These are phyloP conservation scores for Aureobasidium lini DNA, from an alignment of 2,329 filamentous ascomycete genomes.

Conservation along the genomic window DNA sequence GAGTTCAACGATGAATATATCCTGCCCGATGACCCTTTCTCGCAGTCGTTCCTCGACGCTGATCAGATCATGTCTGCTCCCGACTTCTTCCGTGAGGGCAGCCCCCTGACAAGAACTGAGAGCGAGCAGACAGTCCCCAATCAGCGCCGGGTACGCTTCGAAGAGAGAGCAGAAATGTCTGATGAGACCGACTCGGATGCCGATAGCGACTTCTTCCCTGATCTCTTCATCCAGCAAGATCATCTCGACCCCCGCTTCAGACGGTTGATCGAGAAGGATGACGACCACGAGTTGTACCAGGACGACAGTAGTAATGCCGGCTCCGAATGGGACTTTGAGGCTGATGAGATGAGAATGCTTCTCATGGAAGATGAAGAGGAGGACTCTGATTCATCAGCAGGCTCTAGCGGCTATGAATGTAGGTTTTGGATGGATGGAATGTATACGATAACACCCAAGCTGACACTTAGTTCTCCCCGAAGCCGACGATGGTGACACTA, in stretches of 20 bases:
- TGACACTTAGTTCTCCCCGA: constrained; percentile 17
- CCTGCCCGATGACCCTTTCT: constrained; percentile 5
- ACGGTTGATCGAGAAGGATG: constrained; percentile 20
- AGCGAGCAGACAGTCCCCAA: constrained; percentile 20
- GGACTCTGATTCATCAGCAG: constrained; percentile 23
- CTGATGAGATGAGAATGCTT: constrained; percentile 24
- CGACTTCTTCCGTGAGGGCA: constrained; percentile 9
- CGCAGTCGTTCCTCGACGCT: constrained; percentile 5
- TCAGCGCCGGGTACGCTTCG: constrained; percentile 30
- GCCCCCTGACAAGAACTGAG: constrained; percentile 2
- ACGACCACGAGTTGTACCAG: constrained; percentile 21
- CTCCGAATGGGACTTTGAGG: constrained; percentile 29
- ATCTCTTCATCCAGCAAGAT: constrained; percentile 26
- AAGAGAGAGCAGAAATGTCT: constrained; percentile 23
- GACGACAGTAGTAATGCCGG: constrained; percentile 24
- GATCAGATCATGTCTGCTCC: constrained; percentile 5
- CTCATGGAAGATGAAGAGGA: constrained; percentile 26
- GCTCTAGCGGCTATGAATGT: constrained; percentile 26
- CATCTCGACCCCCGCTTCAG: constrained; percentile 20
- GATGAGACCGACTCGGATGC: constrained; percentile 25
- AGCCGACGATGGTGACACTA: constrained; percentile 31
- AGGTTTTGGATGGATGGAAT: constrained; percentile 18
- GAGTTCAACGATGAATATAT: constrained; percentile 15
- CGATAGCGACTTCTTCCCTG: constrained; percentile 27
- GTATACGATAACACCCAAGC: constrained; percentile 12